Evolutionary conservation across 176 grass and related monocot genomes (phyloP), one percentile per base, ranked within the genome.

Genomic region (Metroxylon sagu): DNA sequence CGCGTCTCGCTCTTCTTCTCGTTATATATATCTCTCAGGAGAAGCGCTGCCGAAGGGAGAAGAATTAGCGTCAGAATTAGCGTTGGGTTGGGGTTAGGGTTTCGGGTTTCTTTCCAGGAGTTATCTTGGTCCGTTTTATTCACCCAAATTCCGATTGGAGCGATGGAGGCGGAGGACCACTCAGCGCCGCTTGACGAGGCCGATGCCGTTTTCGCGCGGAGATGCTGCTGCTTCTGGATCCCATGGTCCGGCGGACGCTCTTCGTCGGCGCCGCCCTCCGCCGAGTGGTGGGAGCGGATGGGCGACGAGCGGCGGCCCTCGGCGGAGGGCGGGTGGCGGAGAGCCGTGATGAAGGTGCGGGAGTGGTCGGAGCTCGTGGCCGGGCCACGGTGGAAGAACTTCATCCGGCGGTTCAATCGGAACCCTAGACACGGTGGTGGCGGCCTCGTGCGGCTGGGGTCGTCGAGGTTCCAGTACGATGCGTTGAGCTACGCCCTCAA

Each of bases 281-380:
- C 8, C 14, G 60, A 52, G 70, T 52, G 21, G 26, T 78, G 74
- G 58, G 61, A 76, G 27, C 66, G 61, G 43, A 61, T 79, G 78
- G 62, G 78, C 69, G 83, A 74, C 77, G 74, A 79, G 60, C 81
- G 60, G 26, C 8, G 56, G 62, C 79, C 35, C 64, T 67, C 1
- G 75, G 21, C n/a, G 54, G 43, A 17, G 48, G 14, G 61, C 17
- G 59, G 78, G 70, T 85, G 84, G 93, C 84, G 87, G 66, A 74
- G 74, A 57, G 75, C 80, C 49, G n/a, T 83, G 18, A 85, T 85
- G 87, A 98, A 92, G 82, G 76, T 83, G 59, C 66, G 93, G 17
- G 93, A 98, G 81, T 98, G 93, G 93, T 98, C 87, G 56, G 93
- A 98, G 84, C 70, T 98, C 28, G 84, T 83, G 15, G 93, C 93